Evolutionary conservation across 306 rosid species (phyloP).

Genomic region (Amphicarpaea edgeworthii): DNA sequence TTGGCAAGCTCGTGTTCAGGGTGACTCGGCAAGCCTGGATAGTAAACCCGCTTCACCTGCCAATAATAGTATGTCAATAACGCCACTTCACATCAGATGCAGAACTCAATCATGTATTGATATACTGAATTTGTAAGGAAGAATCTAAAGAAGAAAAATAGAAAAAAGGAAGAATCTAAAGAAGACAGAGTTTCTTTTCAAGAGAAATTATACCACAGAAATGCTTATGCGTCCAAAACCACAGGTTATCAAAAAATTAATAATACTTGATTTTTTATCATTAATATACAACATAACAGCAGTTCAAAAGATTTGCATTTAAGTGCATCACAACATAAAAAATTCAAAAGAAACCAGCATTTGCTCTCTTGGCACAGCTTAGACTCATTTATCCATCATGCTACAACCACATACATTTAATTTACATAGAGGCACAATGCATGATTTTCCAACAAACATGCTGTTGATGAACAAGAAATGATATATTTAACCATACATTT

Average conservation of each 20-base stretch:
- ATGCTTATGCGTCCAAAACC: background rate
- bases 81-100: slow-evolving; percentile 32
- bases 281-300: background rate
- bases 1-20: slow-evolving; percentile 94
- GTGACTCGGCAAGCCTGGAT: slow-evolving; percentile 92
- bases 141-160: background rate
- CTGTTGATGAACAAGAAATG: background rate
- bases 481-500: background rate
- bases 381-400: slow-evolving; percentile 22
- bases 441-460: background rate
- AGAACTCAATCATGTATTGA: background rate
- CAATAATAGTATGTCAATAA: slow-evolving; percentile 39
- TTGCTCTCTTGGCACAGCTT: background rate
- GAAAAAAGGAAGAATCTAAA: background rate
- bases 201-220: background rate
- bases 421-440: background rate
- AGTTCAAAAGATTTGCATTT: background rate
- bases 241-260: background rate
- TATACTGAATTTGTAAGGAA: background rate
- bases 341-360: background rate
- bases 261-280: background rate
- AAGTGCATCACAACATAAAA: slow-evolving; percentile 4
- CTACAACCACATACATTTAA: background rate
- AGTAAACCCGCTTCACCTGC: slow-evolving; percentile 89
- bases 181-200: background rate